Conservation (phyloP, 1,284 basidiomycete species). For the Ceratobasidium sp. region DNA sequence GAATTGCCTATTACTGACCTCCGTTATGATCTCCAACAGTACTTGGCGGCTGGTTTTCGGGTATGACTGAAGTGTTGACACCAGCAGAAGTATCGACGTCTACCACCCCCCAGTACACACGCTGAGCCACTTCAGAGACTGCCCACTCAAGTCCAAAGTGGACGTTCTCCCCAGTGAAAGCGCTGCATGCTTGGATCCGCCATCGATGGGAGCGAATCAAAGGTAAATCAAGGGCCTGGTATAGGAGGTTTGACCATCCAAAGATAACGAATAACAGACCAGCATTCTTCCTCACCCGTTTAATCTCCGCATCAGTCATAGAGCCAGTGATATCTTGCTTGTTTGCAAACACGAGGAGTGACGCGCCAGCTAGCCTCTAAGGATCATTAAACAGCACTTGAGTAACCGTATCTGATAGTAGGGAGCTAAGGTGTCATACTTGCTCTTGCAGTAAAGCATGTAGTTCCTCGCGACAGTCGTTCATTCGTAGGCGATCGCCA, state of each 20-base stretch:
- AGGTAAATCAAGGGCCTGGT: conserved; percentile 81
- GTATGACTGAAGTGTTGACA: neutral
- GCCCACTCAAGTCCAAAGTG: conserved; percentile 93
- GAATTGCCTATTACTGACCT: neutral
- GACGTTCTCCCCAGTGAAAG: conserved; percentile 89
- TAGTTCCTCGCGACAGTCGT: conserved; percentile 91
- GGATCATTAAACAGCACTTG: neutral
- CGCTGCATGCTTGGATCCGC: conserved; percentile 93
- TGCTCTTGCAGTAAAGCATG: conserved; percentile 91
- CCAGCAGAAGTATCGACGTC: neutral
- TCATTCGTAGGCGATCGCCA: conserved; percentile 88
- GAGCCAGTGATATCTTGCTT: conserved; percentile 96
- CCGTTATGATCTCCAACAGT: neutral
- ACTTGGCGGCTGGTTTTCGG: neutral
- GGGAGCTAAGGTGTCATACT: conserved; percentile 66
- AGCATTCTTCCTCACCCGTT: conserved; percentile 69
- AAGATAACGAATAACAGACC: neutral
- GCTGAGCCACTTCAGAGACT: conserved; percentile 88
- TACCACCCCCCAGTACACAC: conserved; percentile 73
- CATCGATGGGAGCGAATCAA: conserved; percentile 90
- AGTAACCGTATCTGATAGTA: neutral
- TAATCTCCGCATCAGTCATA: conserved; percentile 85
- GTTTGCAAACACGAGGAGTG: conserved; percentile 97
- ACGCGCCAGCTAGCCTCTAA: conserved; percentile 93
- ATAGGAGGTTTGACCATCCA: neutral